A percentile compares a stretch with the other conserved stretches of the same genome.
Conservation (phyloP, 2,329 filamentous ascomycete species). For the Lecanosticta acicola region DNA sequence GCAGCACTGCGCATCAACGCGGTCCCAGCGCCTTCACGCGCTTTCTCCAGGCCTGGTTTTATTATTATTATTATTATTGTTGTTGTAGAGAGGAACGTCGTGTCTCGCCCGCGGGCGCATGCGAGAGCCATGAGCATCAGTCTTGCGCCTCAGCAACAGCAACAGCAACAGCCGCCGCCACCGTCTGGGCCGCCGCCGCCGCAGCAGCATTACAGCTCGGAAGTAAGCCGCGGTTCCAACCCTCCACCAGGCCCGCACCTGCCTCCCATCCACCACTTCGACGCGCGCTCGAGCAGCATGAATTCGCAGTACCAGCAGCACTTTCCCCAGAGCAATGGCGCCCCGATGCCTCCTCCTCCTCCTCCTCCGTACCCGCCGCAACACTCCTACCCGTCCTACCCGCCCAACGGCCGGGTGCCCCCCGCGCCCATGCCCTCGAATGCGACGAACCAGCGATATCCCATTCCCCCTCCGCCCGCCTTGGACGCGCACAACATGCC, state of each 20-base stretch:
- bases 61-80: too few relatives aligned
- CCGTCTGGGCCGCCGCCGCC: too few relatives aligned
- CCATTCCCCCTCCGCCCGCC: slow-evolving; percentile 46
- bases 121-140: too few relatives aligned
- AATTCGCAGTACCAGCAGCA: slow-evolving; percentile 20
- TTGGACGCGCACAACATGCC: slow-evolving; percentile 48
- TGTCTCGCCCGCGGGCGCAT: too few relatives aligned
- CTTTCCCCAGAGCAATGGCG: slow-evolving; percentile 19
- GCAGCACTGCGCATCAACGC: too few relatives aligned
- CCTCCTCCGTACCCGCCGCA: slow-evolving; percentile 23
- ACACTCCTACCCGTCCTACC: slow-evolving; percentile 22
- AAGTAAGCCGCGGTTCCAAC: not conserved
- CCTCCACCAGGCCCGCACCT: slow-evolving; percentile 2
- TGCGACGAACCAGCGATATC: slow-evolving; percentile 39
- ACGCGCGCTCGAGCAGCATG: slow-evolving; percentile 17
- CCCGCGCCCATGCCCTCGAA: not conserved
- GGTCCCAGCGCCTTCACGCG: too few relatives aligned
- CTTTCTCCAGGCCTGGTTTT: too few relatives aligned
- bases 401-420: slow-evolving; percentile 18
- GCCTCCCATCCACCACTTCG: slow-evolving; percentile 26
- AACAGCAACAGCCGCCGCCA: not conserved
- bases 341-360: slow-evolving; percentile 20
- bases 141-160: not conserved
- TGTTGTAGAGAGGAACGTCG: too few relatives aligned
- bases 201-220: not conserved